These are phyloP conservation scores for Schizosaccharomyces lindneri DNA, from an alignment of 805 yeast species.

Conservation along the genomic window DNA sequence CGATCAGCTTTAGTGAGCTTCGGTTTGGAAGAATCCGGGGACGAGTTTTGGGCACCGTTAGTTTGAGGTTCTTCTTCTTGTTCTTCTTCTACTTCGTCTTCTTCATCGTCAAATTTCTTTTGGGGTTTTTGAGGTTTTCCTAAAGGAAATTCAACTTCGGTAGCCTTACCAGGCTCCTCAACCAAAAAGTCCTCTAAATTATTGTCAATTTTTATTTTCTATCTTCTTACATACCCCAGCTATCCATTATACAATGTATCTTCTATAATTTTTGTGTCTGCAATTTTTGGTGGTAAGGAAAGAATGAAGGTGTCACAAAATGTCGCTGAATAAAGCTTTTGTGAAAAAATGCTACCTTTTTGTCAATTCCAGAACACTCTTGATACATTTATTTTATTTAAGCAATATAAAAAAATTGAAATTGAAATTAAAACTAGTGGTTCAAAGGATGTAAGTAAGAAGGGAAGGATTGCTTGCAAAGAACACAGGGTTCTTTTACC, in stretches of 20 bases:
- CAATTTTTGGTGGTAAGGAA: too few relatives aligned
- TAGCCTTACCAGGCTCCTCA: not conserved
- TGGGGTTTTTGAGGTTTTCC: not conserved
- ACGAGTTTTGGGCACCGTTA: not conserved
- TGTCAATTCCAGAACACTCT: too few relatives aligned
- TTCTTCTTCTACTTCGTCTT: not conserved
- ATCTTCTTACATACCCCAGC: not conserved
- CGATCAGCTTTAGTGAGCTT: not conserved
- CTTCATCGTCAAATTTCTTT: not conserved
- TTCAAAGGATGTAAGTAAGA: too few relatives aligned
- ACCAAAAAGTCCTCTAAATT: not conserved
- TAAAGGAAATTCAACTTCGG: not conserved
- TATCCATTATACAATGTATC: not conserved
- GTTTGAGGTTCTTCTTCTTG: not conserved
- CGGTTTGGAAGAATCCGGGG: not conserved
- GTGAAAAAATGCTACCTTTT: too few relatives aligned
- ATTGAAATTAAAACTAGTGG: too few relatives aligned
- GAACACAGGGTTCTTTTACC: too few relatives aligned
- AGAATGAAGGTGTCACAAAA: too few relatives aligned
- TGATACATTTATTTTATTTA: too few relatives aligned
- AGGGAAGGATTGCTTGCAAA: too few relatives aligned
- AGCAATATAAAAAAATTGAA: too few relatives aligned
- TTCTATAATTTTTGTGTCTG: too few relatives aligned
- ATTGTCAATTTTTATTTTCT: not conserved
- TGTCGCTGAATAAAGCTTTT: too few relatives aligned